Base-by-base conservation (phyloP, 129 eudicot species). In the Saussurea involucrata region DNA sequence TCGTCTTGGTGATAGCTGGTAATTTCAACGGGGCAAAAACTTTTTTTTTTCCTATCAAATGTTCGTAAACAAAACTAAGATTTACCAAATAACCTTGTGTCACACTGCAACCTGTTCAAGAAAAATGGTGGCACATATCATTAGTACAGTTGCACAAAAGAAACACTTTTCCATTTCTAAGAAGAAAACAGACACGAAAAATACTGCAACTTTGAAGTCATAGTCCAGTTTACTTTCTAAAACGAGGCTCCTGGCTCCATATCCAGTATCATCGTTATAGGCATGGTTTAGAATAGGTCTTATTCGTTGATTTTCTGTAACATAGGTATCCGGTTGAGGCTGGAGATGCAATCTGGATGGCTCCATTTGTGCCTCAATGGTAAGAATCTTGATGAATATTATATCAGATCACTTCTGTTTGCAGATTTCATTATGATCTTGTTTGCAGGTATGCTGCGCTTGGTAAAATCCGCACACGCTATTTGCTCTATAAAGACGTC, bases 331-430 rank as follows among this genome's bases (percentile, higher is more conserved):
- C 97, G 18, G 93, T 95, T 81, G 89, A 90, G 85, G 91, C 99
- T 64, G 96, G 99, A 11, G 99, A 92, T 85, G 88, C 91, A 15
- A 92, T 95, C 22, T 95, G 97, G 97, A 95, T 95, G 99, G 99
- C 99, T 17, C 96, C 99, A 4, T 95, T 95, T 88, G 97, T 92
- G 78, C 99, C 97, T 77, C 99, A 95, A 64, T 95, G 97, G 97
- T 95, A 79, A 85, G 86, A 58, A 63, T 10, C 71, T 70, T 29
- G 61, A 24, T 13, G 24, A 17, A 44, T 65, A 36, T 76, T 58
- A 17, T 21, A 74, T 70, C 4, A 18, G 57, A 75, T 71, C 31
- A 31, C 63, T 17, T 63, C 6, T 11, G 6, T 82, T 60, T 29
- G 20, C 22, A 22, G 42, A 67, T 80, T 65, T 33, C 49, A 20